Evolutionary conservation across 1,139 yeast species (phyloP).

Genomic region (Lodderomyces pseudojiufengensis): DNA sequence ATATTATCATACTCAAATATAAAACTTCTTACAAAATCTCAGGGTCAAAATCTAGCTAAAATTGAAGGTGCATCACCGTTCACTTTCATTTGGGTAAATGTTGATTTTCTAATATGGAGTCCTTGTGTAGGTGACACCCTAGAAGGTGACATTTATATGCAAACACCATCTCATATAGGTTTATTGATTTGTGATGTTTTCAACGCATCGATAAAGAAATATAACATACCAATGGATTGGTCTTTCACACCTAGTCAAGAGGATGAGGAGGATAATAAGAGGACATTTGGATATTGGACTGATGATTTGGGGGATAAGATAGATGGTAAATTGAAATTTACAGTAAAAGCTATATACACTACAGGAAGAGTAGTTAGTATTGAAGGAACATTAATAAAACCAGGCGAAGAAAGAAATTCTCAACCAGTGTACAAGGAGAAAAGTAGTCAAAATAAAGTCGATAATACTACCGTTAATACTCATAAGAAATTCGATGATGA

Average conservation of each 20-base stretch:
- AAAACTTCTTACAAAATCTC: slow-evolving; percentile 27
- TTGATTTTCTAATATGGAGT: slow-evolving; percentile 84
- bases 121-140: slow-evolving; percentile 80
- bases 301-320: slow-evolving; percentile 69
- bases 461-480: slow-evolving; percentile 2
- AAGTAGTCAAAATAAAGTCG: neutral
- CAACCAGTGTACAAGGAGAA: slow-evolving; percentile 45
- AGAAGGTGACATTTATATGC: slow-evolving; percentile 87
- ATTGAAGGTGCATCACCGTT: slow-evolving; percentile 83
- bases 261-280: slow-evolving; percentile 42
- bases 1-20: slow-evolving; percentile 75
- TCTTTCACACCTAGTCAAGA: slow-evolving; percentile 73
- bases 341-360: slow-evolving; percentile 67
- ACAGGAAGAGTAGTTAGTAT: slow-evolving; percentile 80
- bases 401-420: slow-evolving; percentile 55
- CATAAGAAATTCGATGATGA: slow-evolving; percentile 45
- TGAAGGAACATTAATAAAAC: slow-evolving; percentile 74
- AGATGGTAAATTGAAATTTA: slow-evolving; percentile 78
- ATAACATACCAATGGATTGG: slow-evolving; percentile 82
- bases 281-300: slow-evolving; percentile 79
- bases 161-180: slow-evolving; percentile 94
- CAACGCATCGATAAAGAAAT: slow-evolving; percentile 87
- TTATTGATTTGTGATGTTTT: slow-evolving; percentile 86
- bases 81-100: slow-evolving; percentile 80
- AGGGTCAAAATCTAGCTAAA: slow-evolving; percentile 47